A percentile compares a stretch with the other conserved stretches of the same genome.
Conservation (phyloP, 805 yeast genomes). For the Kodamaea kaohsiungensis region DNA sequence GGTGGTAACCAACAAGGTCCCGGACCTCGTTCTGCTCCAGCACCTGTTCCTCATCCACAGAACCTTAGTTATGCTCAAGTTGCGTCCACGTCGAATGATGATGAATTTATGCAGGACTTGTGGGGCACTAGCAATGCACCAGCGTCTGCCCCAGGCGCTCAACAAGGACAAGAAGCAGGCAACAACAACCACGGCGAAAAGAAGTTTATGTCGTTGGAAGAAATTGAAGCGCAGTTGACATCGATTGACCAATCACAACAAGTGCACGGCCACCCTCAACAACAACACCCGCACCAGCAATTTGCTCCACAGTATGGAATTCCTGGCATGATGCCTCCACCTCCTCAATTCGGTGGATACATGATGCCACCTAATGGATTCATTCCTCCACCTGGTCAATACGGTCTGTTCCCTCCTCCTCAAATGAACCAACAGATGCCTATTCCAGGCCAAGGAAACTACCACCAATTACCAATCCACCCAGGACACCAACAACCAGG, state of each 20-base stretch:
- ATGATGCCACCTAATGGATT: slow-evolving; percentile 44
- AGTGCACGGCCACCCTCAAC: slow-evolving; percentile 13
- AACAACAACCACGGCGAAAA: slow-evolving; percentile 32
- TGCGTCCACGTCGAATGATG: slow-evolving; percentile 40
- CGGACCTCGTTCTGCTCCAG: slow-evolving; percentile 10
- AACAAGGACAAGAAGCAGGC: slow-evolving; percentile 27
- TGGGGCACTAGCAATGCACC: slow-evolving; percentile 43
- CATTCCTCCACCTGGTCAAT: slow-evolving; percentile 38
- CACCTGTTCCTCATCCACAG: slow-evolving; percentile 9
- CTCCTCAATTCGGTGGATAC: slow-evolving; percentile 37
- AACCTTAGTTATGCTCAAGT: slow-evolving; percentile 45
- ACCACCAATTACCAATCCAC: slow-evolving; percentile 13
- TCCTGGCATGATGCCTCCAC: slow-evolving; percentile 33
- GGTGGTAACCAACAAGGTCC: slow-evolving; percentile 15
- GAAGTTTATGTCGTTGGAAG: slow-evolving; percentile 71
- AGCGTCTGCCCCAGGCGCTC: slow-evolving; percentile 14
- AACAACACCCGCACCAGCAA: slow-evolving; percentile 21
- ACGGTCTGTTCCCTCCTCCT: slow-evolving; percentile 33
- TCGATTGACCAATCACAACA: slow-evolving; percentile 38
- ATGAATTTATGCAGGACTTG: slow-evolving; percentile 46
- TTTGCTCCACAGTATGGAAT: slow-evolving; percentile 36
- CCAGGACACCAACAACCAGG: slow-evolving; percentile 11
- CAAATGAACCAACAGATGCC: slow-evolving; percentile 18
- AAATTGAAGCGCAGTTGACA: slow-evolving; percentile 77
- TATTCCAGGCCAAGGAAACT: slow-evolving; percentile 13